Percentiles rank a stretch among this genome's conserved stretches.
These are phyloP conservation scores for Trichoderma afroharzianum DNA, from an alignment of 2,329 filamentous ascomycete species.

Conservation along the genomic window DNA sequence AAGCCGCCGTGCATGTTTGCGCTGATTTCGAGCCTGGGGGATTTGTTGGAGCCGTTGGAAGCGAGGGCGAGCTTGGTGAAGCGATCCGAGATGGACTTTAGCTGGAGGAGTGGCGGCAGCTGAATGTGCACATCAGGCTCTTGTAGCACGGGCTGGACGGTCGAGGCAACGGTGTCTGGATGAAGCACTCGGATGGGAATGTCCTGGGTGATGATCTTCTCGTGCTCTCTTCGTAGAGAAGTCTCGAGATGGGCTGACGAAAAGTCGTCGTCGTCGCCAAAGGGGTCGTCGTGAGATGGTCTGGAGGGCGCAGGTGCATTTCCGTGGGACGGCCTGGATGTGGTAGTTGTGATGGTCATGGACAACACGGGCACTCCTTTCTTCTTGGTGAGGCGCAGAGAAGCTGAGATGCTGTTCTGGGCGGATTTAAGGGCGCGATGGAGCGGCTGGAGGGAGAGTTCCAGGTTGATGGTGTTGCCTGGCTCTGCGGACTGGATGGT, in stretches of 20 bases:
- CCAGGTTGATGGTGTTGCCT: conserved; percentile 90
- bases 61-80: conserved; percentile 80
- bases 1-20: conserved; percentile 94
- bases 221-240: conserved; percentile 65
- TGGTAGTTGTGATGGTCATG: conserved; percentile 81
- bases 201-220: conserved; percentile 92
- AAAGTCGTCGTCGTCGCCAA: conserved; percentile 43
- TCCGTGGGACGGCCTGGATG: conserved; percentile 42
- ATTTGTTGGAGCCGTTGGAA: conserved; percentile 37
- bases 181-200: conserved; percentile 90
- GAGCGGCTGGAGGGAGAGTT: conserved; percentile 83
- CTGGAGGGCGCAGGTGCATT: conserved; percentile 31
- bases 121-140: conserved; percentile 94
- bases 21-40: conserved; percentile 74
- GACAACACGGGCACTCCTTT: conserved; percentile 81
- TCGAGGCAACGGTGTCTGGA: conserved; percentile 78
- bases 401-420: conserved; percentile 73
- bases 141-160: conserved; percentile 86
- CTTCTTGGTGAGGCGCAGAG: conserved; percentile 88
- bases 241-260: conserved; percentile 52
- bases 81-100: conserved; percentile 91
- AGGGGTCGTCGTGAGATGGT: conserved; percentile 36
- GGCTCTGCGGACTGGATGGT: conserved; percentile 78
- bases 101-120: conserved; percentile 77
- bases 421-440: conserved; percentile 91